These are phyloP conservation scores for Cutaneotrichosporon sp. DNA, from an alignment of 1,284 basidiomycete genomes.

Conservation along the genomic window DNA sequence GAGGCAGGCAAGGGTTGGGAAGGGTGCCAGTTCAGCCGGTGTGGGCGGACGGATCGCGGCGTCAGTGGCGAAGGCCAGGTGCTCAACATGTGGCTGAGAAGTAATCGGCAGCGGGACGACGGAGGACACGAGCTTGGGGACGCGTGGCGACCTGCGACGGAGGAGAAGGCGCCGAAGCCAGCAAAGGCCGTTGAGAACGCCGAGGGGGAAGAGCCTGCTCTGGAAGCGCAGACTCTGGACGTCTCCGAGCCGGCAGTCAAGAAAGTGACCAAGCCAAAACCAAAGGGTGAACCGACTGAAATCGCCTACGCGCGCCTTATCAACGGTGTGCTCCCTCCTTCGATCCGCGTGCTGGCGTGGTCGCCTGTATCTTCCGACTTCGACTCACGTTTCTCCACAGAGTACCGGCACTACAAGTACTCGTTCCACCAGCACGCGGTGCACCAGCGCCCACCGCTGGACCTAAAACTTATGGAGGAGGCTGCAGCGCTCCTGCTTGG, in stretches of 20 bases:
- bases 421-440: conserved; percentile 60
- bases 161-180: conserved; percentile 9
- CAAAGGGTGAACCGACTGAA: conserved; percentile 50
- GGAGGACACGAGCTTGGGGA: conserved; percentile 30
- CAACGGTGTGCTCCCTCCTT: conserved; percentile 83
- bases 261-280: conserved; percentile 6
- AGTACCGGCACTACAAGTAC: conserved; percentile 92
- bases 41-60: conserved; percentile 90
- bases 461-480: conserved; percentile 69
- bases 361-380: conserved; percentile 77
- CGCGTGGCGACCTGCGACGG: conserved; percentile 19
- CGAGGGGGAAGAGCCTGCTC: conserved; percentile 1
- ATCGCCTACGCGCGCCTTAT: conserved; percentile 74
- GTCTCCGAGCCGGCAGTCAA: conserved; percentile 15
- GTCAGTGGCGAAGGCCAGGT: conserved; percentile 95
- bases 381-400: conserved; percentile 84
- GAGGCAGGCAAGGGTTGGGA: conserved; percentile 70
- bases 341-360: conserved; percentile 92
- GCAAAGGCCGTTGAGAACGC: not conserved
- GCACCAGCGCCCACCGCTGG: conserved; percentile 54
- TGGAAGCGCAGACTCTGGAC: no score
- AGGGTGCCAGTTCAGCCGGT: conserved; percentile 82
- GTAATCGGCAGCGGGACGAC: conserved; percentile 43
- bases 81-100: conserved; percentile 82
- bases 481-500: conserved; percentile 72